Evolutionary conservation across 2,329 filamentous ascomycete genomes (phyloP).

Genomic region (Lithohypha guttulata): DNA sequence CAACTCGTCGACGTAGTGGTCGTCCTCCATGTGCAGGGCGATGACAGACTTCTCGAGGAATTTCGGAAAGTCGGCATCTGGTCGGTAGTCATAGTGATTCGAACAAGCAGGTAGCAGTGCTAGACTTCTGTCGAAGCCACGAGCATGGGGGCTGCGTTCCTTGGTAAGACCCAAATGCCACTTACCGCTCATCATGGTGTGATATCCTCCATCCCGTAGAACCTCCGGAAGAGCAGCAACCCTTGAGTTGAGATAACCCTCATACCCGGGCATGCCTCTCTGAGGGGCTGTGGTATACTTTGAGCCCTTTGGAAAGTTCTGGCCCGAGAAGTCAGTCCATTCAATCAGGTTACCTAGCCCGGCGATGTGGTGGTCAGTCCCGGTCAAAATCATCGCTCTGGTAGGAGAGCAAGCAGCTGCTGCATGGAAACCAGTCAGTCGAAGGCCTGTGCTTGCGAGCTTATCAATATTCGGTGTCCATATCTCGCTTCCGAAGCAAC

Average conservation of each 20-base stretch:
- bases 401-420: constrained; percentile 56
- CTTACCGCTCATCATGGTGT: constrained; percentile 52
- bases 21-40: constrained; percentile 37
- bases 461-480: constrained; percentile 49
- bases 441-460: constrained; percentile 42
- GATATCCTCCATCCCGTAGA: constrained; percentile 48
- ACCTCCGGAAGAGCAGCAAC: constrained; percentile 50
- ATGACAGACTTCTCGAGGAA: constrained; percentile 34
- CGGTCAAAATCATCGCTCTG: constrained; percentile 56
- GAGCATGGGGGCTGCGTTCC: constrained; percentile 44
- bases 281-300: constrained; percentile 44
- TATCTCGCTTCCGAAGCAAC: constrained; percentile 51
- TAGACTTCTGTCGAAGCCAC: constrained; percentile 50
- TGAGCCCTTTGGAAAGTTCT: constrained; percentile 42
- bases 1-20: constrained; percentile 35
- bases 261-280: constrained; percentile 50
- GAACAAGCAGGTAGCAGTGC: constrained; percentile 51
- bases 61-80: constrained; percentile 28
- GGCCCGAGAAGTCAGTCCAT: constrained; percentile 45
- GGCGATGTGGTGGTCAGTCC: constrained; percentile 37
- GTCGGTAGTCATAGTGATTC: constrained; percentile 48
- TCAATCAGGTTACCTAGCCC: constrained; percentile 46
- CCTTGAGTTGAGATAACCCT: constrained; percentile 52
- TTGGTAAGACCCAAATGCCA: constrained; percentile 53
- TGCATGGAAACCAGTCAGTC: constrained; percentile 55